Conservation (phyloP, 805 yeast species). For the Candida palmyrensis region DNA sequence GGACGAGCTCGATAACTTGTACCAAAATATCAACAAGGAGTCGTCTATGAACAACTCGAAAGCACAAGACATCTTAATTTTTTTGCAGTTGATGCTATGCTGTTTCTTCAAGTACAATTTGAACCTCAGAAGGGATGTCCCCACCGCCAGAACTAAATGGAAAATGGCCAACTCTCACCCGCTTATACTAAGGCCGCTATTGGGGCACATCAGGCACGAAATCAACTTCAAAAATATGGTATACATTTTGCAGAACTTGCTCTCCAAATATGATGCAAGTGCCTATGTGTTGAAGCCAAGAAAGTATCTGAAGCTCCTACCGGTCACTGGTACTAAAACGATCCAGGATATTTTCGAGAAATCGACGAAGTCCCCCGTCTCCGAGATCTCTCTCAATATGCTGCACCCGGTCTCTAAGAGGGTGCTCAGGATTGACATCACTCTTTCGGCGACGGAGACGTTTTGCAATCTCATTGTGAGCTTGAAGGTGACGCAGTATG, state of each 20-base stretch:
- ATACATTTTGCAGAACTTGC: constrained; percentile 22
- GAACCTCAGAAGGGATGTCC: constrained; percentile 38
- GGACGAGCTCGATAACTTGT: constrained; percentile 27
- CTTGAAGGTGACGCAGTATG: constrained; percentile 29
- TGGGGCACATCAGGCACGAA: constrained; percentile 57
- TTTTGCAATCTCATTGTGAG: constrained; percentile 36
- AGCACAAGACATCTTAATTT: constrained; percentile 51
- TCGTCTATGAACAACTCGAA: constrained; percentile 28
- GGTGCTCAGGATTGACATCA: constrained; percentile 22
- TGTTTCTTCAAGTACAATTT: constrained; percentile 48
- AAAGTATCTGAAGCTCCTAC: constrained; percentile 4
- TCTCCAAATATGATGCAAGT: constrained; percentile 8
- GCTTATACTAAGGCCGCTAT: constrained; percentile 48
- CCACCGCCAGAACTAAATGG: constrained; percentile 43
- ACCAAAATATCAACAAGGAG: constrained; percentile 24
- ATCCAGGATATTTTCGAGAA: constrained; percentile 31
- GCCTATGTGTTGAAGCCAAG: neutral
- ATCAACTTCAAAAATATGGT: constrained; percentile 24
- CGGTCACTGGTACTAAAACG: constrained; percentile 5
- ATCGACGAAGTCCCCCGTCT: constrained; percentile 33
- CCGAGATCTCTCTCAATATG: constrained; percentile 22
- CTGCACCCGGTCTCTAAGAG: constrained; percentile 8
- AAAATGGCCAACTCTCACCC: constrained; percentile 40
- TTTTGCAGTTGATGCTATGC: constrained; percentile 57
- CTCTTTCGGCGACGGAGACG: constrained; percentile 34